Evolutionary conservation across 2,329 filamentous ascomycete species (phyloP), one percentile per base, ranked within the genome.

Genomic region (Ramichloridium luteum): DNA sequence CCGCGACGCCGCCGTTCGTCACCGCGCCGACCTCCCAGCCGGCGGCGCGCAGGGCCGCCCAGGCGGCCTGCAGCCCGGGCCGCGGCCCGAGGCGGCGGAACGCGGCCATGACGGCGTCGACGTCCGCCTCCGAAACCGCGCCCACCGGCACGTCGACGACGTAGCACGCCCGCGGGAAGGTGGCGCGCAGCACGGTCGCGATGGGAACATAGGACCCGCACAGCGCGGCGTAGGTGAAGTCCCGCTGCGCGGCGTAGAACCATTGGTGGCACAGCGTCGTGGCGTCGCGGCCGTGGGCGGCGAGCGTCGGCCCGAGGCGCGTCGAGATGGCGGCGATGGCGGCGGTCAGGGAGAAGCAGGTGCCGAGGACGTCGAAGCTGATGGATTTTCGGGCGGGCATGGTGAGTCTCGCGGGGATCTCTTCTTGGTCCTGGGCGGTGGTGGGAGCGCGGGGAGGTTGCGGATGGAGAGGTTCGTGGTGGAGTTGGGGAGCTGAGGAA

Each of bases 21-120:
- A 50, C 49, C 6, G 30, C 49, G 34, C 44, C 49, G 3, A 50
- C 45, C 35, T 51, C 47, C 46, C 48, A 51, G 1, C 48, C 47
- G 2, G 34, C 41, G 11, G 39, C 35, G 13, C 44, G 30, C 34
- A 51, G 35, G 6, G 43, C 47, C 30, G 50, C 48, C 31, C 38
- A 50, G 34, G 47, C 50, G 13, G 27, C 31, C 38, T 50, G 50
- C 40, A 51, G 32, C 1, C 45, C 48, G 2, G 34, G 26, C 6
- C 47, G 27, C 4, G 48, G 31, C 6, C 30, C 28, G 15, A 51
- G 22, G 13, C 27, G 29, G 11, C 38, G 41, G n/a, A 51, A 31
- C 10, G 37, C 35, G 3, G 30, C 28, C 47, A 50, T 50, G 4
- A 51, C 40, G 9, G 48, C 47, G 4, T 38, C 41, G 5, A 50